A percentile compares a stretch with the other conserved stretches of the same genome.
Evolutionary conservation across 1,284 basidiomycete genomes (phyloP).

Genomic region (Wolfiporia cocos): DNA sequence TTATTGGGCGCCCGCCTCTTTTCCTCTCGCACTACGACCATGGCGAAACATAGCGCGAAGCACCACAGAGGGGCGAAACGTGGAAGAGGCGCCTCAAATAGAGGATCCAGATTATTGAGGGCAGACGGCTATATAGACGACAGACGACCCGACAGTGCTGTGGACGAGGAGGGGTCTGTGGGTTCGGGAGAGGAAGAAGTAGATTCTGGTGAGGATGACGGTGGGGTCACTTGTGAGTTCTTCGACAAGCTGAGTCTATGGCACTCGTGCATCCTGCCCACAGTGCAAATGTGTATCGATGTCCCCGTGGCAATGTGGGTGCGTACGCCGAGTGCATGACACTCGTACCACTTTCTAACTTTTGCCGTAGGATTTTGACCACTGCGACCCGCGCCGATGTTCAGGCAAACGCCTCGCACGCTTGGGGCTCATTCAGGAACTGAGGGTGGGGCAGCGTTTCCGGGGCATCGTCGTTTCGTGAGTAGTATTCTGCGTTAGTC

Average conservation of each 20-base stretch:
- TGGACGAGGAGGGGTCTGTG: slow-evolving; percentile 14
- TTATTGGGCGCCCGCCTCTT: neutral
- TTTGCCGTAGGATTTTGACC: slow-evolving; percentile 79
- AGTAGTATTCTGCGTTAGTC: slow-evolving; percentile 10
- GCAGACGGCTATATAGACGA: slow-evolving; percentile 10
- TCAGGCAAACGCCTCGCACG: slow-evolving; percentile 92
- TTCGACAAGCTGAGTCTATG: too few relatives aligned
- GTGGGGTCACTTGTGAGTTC: neutral
- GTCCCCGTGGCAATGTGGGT: slow-evolving; percentile 90
- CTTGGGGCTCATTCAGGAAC: slow-evolving; percentile 78
- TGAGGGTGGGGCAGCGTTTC: slow-evolving; percentile 84
- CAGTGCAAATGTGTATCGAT: slow-evolving; percentile 39
- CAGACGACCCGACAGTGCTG: slow-evolving; percentile 33
- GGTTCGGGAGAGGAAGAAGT: slow-evolving; percentile 6
- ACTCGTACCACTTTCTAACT: neutral
- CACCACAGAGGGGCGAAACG: neutral
- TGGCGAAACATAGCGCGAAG: neutral
- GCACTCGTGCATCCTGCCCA: too few relatives aligned
- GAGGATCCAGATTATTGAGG: neutral
- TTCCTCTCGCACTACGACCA: neutral
- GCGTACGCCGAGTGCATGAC: slow-evolving; percentile 25
- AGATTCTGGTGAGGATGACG: slow-evolving; percentile 9
- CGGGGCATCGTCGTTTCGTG: slow-evolving; percentile 92
- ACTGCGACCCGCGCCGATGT: slow-evolving; percentile 93
- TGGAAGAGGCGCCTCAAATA: too few relatives aligned